Evolutionary conservation across 805 yeast species (phyloP), one percentile per base, ranked within the genome.

Genomic region (Lachancea quebecensis): DNA sequence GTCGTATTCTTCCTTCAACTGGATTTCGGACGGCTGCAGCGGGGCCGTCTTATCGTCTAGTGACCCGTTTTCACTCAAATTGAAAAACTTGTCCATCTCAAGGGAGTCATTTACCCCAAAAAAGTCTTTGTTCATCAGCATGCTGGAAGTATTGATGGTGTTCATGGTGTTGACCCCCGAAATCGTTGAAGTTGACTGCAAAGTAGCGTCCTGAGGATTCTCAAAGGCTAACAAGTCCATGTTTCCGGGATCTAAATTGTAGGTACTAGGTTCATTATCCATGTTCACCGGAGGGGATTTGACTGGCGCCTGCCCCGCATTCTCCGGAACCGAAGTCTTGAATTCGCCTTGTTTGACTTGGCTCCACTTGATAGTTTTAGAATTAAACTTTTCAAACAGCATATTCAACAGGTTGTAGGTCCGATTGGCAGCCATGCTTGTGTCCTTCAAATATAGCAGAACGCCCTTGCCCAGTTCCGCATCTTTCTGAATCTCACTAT

Each of bases 401-500:
- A 82, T 79, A 60, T 85, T 85, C 59, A 88, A 73, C 45, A 89
- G 78, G 54, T 81, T 80, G 65, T 84, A 87, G 14, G 93, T 88
- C 51, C 95, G 71, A 43, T 78, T 72, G 0, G 96, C 91, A 3
- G 95, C 85, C 65, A 77, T 77, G 41, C 89, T 79, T 51, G 81
- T 77, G 57, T 80, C 85, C 57, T 85, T 86, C 57, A 89, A 70
- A 31, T 74, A 68, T 45, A 83, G 81, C 50, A 89, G 69, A 0
- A 86, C 85, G 50, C 77, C 77, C 61, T 82, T 81, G 14, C 96
- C 97, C 43, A 77, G 70, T 57, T 85, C 95, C 2, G 93, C 93
- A 63, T 87, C 95, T 43, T 75, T 70, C 48, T 81, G 73, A 42
- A 85, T 79, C n/a, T 62, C 70, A 41, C 60, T 65, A 70, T 81